These are phyloP conservation scores for Phaeotremella skinneri DNA, from an alignment of 768 basidiomycete species.

Conservation along the genomic window DNA sequence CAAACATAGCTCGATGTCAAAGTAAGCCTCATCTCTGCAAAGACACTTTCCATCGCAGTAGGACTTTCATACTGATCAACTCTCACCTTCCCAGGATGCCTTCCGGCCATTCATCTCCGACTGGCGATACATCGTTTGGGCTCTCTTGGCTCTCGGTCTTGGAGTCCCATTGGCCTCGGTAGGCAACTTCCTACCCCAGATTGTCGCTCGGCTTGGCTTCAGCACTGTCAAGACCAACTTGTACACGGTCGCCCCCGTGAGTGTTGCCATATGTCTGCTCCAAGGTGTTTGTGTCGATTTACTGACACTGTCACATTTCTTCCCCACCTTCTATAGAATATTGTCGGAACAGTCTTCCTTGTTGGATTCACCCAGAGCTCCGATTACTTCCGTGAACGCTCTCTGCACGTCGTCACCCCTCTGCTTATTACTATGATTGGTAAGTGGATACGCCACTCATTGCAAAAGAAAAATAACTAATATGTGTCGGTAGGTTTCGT, in stretches of 20 bases:
- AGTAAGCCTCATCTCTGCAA: background rate
- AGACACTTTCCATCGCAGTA: no score
- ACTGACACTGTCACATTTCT: no score
- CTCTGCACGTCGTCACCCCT: slow-evolving; percentile 20
- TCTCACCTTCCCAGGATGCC: slow-evolving; percentile 8
- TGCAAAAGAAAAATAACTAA: background rate
- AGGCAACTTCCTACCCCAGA: slow-evolving; percentile 60
- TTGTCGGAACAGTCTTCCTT: slow-evolving; percentile 57
- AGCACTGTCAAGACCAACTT: slow-evolving; percentile 60
- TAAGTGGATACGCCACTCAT: background rate
- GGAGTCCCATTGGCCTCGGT: slow-evolving; percentile 59
- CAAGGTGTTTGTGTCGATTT: no score
- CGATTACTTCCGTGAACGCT: slow-evolving; percentile 55
- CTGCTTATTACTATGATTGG: slow-evolving; percentile 25
- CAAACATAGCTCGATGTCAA: background rate
- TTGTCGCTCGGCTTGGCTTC: slow-evolving; percentile 56
- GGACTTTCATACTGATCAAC: background rate
- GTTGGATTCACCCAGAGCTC: slow-evolving; percentile 58
- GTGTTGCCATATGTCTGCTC: background rate
- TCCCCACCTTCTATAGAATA: slow-evolving; percentile 48
- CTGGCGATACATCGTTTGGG: slow-evolving; percentile 25
- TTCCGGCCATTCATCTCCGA: slow-evolving; percentile 21
- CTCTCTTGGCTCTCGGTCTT: slow-evolving; percentile 20
- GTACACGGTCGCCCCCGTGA: slow-evolving; percentile 57
- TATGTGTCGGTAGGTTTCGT: slow-evolving; percentile 20